Evolutionary conservation across 2,329 filamentous ascomycete genomes (phyloP), one percentile per base, ranked within the genome.

Genomic region (Xylariaceae sp.): DNA sequence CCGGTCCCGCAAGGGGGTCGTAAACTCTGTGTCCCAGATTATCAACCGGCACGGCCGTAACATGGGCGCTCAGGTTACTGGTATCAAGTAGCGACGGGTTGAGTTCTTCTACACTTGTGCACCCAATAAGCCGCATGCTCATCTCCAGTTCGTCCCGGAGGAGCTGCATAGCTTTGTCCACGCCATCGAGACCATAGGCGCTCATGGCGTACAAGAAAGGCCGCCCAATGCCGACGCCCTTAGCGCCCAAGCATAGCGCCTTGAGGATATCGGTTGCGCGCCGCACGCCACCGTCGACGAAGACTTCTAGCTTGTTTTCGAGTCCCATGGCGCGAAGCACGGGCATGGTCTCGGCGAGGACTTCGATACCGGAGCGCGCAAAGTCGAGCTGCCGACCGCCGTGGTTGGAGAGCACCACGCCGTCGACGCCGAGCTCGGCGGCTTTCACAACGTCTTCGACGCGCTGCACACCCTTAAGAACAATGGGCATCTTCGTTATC

Each of bases 151-250:
- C 94, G 64, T 97, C 94, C 73, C 89, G 90, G 59, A 96, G 78
- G 51, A 96, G 74, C 70, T 90, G 87, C 87, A 97, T 96, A 31
- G 94, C 94, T 32, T 89, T 81, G 64, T 95, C 89, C 17, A 97
- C 92, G 56, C 94, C 94, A 2, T 85, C 77, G 52, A 89, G 73
- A 1, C 94, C 94, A 63, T 97, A 97, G 10, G 90, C 83, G 55
- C 86, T 88, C 92, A 99, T 97, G 63, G 94, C 92, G 66, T 91
- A 99, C 52, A 99, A 72, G 76, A 99, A 97, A 19, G 94, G 94
- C 5, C 94, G 78, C 3, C 94, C 94, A 61, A 99, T 96, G 38
- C 94, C 94, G 1, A 97, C 91, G 35, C 90, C 94, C 63, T 81
- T 89, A 12, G 94, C 94, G 36, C 94, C 94, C 1, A 99, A 77